phyloP scores from a whole-genome alignment of 345 rosid species.

The Populus alba region DNA sequence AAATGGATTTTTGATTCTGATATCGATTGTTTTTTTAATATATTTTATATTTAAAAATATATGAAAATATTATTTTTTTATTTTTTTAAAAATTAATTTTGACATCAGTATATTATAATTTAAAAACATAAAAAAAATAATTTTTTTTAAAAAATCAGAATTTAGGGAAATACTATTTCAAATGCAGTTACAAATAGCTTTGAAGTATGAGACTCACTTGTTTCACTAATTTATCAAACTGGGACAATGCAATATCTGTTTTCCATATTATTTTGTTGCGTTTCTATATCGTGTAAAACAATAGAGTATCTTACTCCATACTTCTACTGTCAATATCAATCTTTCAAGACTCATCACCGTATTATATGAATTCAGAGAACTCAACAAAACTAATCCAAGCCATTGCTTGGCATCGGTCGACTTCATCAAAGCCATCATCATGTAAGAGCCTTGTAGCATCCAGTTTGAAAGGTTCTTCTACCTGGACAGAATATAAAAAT shows the following conservation, averaged over 20 bases:
- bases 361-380: constrained; percentile 43
- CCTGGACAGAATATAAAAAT: constrained; percentile 54
- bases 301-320: neutral
- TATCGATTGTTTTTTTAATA: too few species aligned
- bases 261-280: neutral
- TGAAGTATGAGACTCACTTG: neutral
- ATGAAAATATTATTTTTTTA: too few species aligned
- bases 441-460: constrained; percentile 70
- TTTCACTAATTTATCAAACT: neutral
- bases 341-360: neutral
- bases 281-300: neutral
- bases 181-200: too few species aligned
- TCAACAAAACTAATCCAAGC: constrained; percentile 56
- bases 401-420: constrained; percentile 57
- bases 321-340: neutral
- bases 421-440: constrained; percentile 47
- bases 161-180: too few species aligned
- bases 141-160: too few species aligned
- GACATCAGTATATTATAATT: too few species aligned
- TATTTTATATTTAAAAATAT: too few species aligned
- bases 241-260: neutral
- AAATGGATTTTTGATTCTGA: too few species aligned
- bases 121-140: too few species aligned
- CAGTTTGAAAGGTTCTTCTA: constrained; percentile 43
- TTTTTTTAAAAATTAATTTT: too few species aligned